Evolutionary conservation across 768 basidiomycete species (phyloP), one percentile per base, ranked within the genome.

Genomic region (Trametes maxima): DNA sequence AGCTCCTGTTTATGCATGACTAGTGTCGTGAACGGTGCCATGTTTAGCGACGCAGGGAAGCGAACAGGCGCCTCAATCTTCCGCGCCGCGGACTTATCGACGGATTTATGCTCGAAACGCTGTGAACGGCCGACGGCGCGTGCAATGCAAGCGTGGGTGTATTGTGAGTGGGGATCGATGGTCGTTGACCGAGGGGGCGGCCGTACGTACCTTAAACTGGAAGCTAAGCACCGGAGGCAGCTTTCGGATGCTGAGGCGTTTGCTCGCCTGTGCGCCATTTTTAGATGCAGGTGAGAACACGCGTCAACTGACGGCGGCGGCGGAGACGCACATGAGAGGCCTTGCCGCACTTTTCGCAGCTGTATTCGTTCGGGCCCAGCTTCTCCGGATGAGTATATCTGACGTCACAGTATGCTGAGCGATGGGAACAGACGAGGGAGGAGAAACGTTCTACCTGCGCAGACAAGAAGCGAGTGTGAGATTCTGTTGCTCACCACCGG

Each of bases 191-290:
- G 42, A 52, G 37, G 6, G 43, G 60, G 21, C 36, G 51, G 42
- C 55, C 10, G 33, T 59, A 55, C 66, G 52, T 60, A 92, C 95
- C 82, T 98, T 98, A 79, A 98, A 89, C 71, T 98, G 96, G 67
- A 98, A 92, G 66, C 90, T 92, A 48, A 98, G 77, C 0, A 96
- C 94, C 0, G 92, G 89, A 0, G 96, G 95, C 8, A 98, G 79
- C 66, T 87, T 89, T 51, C 83, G 85, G 66, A 98, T 87, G 66
- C 89, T 92, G 51, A 98, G 78, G 7, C 92, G 86, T 70, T 95
- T 94, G 65, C 85, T 92, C 0, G 90, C 91, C 66, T 89, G 54
- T 28, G 40, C n/a, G 42, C 14, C 24, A 53, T 36, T 16, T 17
- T 42, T 53, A 49, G 39, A 25, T 17, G 37, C 42, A 17, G 19